Conservation (phyloP, 1,284 basidiomycete species). For the Inonotus hispidus region DNA sequence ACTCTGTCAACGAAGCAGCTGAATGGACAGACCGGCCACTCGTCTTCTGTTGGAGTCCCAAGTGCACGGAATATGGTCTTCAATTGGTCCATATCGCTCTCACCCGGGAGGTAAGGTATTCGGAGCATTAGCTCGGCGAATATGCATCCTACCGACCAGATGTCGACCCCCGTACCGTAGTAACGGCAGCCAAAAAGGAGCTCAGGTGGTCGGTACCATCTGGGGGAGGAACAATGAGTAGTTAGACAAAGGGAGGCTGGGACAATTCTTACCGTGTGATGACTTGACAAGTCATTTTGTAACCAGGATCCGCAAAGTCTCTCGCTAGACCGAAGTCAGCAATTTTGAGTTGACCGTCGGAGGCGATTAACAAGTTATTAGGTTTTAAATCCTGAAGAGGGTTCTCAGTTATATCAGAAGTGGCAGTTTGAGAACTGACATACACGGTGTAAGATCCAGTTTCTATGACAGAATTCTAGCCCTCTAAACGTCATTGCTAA, state of each 20-base stretch:
- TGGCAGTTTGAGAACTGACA: conserved; percentile 23
- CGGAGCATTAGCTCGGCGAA: conserved; percentile 95
- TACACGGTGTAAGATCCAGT: conserved; percentile 91
- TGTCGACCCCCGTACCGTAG: conserved; percentile 85
- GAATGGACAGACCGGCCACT: conserved; percentile 76
- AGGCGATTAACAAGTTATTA: conserved; percentile 94
- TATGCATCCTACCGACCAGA: conserved; percentile 95
- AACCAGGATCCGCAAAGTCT: conserved; percentile 89
- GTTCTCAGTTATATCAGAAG: neutral
- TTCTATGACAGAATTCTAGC: conserved; percentile 94
- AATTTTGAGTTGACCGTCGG: conserved; percentile 90
- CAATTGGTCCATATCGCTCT: conserved; percentile 94
- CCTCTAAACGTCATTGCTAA: conserved; percentile 98
- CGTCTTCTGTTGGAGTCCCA: conserved; percentile 92
- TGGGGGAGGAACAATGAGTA: conserved; percentile 28
- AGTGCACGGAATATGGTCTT: conserved; percentile 93
- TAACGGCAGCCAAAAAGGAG: conserved; percentile 84
- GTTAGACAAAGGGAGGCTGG: conserved; percentile 4
- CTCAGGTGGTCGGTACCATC: conserved; percentile 98
- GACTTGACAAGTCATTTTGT: conserved; percentile 97
- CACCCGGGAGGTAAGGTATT: conserved; percentile 90
- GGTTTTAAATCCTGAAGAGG: conserved; percentile 87
- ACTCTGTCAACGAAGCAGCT: neutral
- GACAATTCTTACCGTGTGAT: conserved; percentile 60
- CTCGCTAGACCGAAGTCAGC: conserved; percentile 99